Conservation (phyloP, 1,284 basidiomycete genomes). For the Lentinula novae-zelandiae region DNA sequence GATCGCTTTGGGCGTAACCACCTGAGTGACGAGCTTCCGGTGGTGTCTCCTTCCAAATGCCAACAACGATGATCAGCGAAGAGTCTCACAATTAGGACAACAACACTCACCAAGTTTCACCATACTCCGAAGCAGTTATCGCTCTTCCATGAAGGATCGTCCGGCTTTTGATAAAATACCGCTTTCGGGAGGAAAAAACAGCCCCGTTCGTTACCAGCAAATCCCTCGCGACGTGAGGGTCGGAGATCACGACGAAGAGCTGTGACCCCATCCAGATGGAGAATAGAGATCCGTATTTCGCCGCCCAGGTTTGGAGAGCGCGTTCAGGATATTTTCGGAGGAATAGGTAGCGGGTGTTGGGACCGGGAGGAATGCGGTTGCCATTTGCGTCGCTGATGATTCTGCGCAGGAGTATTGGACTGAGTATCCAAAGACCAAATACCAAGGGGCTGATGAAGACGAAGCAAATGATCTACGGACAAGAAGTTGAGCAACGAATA, state of each 20-base stretch:
- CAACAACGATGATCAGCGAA: not conserved
- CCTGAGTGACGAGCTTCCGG: slow-evolving; percentile 30
- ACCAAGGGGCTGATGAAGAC: not conserved
- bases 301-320: slow-evolving; percentile 32
- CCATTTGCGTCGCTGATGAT: not conserved
- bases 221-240: slow-evolving; percentile 36
- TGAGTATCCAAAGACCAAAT: not conserved
- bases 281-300: slow-evolving; percentile 31
- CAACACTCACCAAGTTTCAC: slow-evolving; percentile 32
- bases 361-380: slow-evolving; percentile 2
- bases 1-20: slow-evolving; percentile 30
- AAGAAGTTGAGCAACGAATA: too few relatives aligned
- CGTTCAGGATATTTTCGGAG: slow-evolving; percentile 29
- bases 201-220: slow-evolving; percentile 40
- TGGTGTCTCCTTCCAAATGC: slow-evolving; percentile 31
- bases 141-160: slow-evolving; percentile 36
- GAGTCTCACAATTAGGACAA: not conserved
- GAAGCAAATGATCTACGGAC: too few relatives aligned
- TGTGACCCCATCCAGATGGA: slow-evolving; percentile 29
- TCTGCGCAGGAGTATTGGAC: not conserved
- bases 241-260: slow-evolving; percentile 38
- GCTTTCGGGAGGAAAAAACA: slow-evolving; percentile 37
- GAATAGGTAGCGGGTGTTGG: slow-evolving; percentile 5
- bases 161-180: slow-evolving; percentile 39
- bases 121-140: slow-evolving; percentile 39